Evolutionary conservation across 2,329 filamentous ascomycete species (phyloP), one percentile per base, ranked within the genome.

Genomic region (Trichoderma sp.): DNA sequence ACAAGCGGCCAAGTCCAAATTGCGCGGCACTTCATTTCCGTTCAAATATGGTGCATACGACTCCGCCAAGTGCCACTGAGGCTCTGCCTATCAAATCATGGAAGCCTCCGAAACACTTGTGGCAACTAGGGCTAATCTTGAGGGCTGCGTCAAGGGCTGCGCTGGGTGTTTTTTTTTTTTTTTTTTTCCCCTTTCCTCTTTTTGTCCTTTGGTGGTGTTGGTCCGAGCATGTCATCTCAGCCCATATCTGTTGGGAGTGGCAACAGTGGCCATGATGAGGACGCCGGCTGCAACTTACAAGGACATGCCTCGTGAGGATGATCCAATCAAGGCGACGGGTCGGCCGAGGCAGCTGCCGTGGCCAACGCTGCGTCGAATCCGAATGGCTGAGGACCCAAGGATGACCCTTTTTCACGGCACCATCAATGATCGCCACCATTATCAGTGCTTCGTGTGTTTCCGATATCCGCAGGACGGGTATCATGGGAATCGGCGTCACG

Each of bases 61-160:
- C 27, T 37, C 37, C 37, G 29, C 19, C 19, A 27, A 39, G 17
- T 39, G 34, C 45, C 19, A 17, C 17, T 27, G 53, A 67, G 53
- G 39, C 27, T 53, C 64, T 45, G 39, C 39, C 39, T 59, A 34
- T 61, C 64, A 61, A 19, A 35, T 58, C 2, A 25, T 13, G 61
- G 45, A 45, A 45, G 45, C 34, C 48, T 25, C 22, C 27, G 35
- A 64, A 53, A 64, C 39, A 53, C 42, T 7, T 50, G 66, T 68
- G 58, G 58, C 53, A 59, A 52, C 52, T 29, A 42, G 39, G 48
- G 61, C 34, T 66, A 45, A 53, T 39, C 22, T 27, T 66, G 60
- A 42, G 19, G 53, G 19, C 2, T 54, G 27, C 29, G 17, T 15
- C 32, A 15, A 34, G n/a, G n/a, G n/a, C n/a, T n/a, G n/a, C n/a